Conservation (phyloP, 306 rosid genomes). For the Vigna angularis region DNA sequence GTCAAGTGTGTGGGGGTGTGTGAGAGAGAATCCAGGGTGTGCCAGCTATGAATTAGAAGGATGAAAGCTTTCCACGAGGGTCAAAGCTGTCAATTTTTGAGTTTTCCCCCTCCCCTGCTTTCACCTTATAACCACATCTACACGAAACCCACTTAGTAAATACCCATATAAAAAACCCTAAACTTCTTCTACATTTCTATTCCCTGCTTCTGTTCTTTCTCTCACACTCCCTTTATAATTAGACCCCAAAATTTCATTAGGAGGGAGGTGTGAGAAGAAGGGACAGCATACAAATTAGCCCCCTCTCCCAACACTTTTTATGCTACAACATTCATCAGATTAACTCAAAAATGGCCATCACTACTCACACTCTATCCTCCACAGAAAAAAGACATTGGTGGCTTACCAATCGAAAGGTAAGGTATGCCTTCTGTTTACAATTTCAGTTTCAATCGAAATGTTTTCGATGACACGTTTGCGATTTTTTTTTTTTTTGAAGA, state of each 20-base stretch:
- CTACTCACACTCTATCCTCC: slow-evolving; percentile 55
- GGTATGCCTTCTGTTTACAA: neutral
- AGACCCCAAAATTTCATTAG: slow-evolving; percentile 20
- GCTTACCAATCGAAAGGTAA: slow-evolving; percentile 87
- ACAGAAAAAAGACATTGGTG: slow-evolving; percentile 95
- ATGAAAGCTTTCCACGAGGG: slow-evolving; percentile 73
- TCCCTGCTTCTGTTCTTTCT: neutral
- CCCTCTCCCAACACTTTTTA: neutral
- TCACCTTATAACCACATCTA: slow-evolving; percentile 30
- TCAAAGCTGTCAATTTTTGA: slow-evolving; percentile 70
- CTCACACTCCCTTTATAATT: slow-evolving; percentile 10
- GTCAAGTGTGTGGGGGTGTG: slow-evolving; percentile 18
- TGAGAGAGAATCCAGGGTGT: slow-evolving; percentile 14
- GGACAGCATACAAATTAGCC: neutral
- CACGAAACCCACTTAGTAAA: slow-evolving; percentile 34
- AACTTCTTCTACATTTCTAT: slow-evolving; percentile 37
- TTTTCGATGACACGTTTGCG: neutral
- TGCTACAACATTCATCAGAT: slow-evolving; percentile 21
- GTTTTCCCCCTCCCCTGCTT: slow-evolving; percentile 20
- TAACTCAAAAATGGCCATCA: slow-evolving; percentile 55
- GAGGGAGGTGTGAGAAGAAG: slow-evolving; percentile 34
- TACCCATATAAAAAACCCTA: slow-evolving; percentile 44
- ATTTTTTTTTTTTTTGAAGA: slow-evolving; percentile 39
- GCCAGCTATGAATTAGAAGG: slow-evolving; percentile 95
- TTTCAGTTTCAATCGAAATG: neutral